Base-by-base conservation (phyloP, 1,284 basidiomycete species). In the Malassezia vespertilionis region DNA sequence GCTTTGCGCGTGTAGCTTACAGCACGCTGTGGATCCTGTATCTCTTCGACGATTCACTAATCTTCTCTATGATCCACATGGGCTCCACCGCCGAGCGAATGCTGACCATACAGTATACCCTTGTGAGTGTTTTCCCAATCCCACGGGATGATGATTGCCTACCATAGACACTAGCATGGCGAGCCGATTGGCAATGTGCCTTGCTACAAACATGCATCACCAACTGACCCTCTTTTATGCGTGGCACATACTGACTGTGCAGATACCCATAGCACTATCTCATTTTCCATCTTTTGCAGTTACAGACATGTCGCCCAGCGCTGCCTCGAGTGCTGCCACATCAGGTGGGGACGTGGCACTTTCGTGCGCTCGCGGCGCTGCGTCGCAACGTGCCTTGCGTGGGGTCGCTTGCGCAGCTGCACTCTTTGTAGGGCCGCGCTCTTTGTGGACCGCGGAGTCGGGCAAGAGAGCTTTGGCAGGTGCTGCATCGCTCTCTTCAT, bases 191-290 rank as follows among this genome's bases (percentile, higher is more conserved):
- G 33, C 27, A 26, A 26, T 50, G 47, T 44, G 47, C 47, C 47
- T 23, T 4, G 47, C 42, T 46, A 40, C 44, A 24, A 49, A 42
- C 47, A 50, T 50, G 47, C 47, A 50, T 50, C 47, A 50, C 47
- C 47, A 50, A 44, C 47, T 50, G 47, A 50, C 27, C 37, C 34
- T 23, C 11, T n/a, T n/a, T n/a, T n/a, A n/a, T n/a, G n/a, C n/a
- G n/a, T n/a, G n/a, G n/a, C n/a, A n/a, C n/a, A n/a, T n/a, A n/a
- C n/a, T n/a, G n/a, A n/a, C n/a, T n/a, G n/a, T n/a, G n/a, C n/a
- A n/a, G n/a, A n/a, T n/a, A n/a, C n/a, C n/a, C n/a, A n/a, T n/a
- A n/a, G n/a, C n/a, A n/a, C n/a, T n/a, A n/a, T n/a, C n/a, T n/a
- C n/a, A n/a, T n/a, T n/a, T n/a, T n/a, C n/a, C n/a, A n/a, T n/a